Evolutionary conservation across 371 early-diverging fungal genomes (phyloP), one percentile per base, ranked within the genome.

Genomic region (Nosema muscidifuracis): DNA sequence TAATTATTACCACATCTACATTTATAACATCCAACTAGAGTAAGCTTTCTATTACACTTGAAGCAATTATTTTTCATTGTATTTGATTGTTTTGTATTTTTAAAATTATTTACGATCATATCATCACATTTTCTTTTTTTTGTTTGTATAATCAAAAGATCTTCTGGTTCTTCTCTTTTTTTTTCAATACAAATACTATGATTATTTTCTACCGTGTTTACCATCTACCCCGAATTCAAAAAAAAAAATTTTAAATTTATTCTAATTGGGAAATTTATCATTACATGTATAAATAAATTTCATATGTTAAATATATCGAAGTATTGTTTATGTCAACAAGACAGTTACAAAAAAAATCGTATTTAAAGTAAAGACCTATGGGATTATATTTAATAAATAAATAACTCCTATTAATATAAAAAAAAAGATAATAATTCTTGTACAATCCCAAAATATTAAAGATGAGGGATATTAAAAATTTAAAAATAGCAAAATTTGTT

Each of bases 1-100:
- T 75, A 84, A 4, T 63, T 43, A 34, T 74, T 71, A 18, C 67
- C 78, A 67, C 84, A 84, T 68, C 75, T 75, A 51, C 84, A 84
- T 24, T 18, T 42, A 63, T 80, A 81, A n/a, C 65, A 72, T 55
- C 76, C 75, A 13, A 75, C 74, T 4, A 78, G 44, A 26, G 74
- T 75, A 20, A 84, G 69, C 26, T 70, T 75, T 61, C 71, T 79
- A 3, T 62, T 63, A 67, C 84, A 84, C 16, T 68, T 71, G 10
- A 20, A 12, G 68, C 84, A 84, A 12, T 47, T 47, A 20, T 20
- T 34, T 64, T 0, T 18, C 34, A 16, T 38, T 69, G 22, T 65
- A 51, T 71, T 30, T 40, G 26, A 64, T 13, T 36, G 56, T 55
- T 36, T 65, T 72, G n/a, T 20, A 9, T 2, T 47, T 51, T 50